Base-by-base conservation (phyloP, 1,139 yeast genomes). In the Hemisphaericaspora xylofermentans region DNA sequence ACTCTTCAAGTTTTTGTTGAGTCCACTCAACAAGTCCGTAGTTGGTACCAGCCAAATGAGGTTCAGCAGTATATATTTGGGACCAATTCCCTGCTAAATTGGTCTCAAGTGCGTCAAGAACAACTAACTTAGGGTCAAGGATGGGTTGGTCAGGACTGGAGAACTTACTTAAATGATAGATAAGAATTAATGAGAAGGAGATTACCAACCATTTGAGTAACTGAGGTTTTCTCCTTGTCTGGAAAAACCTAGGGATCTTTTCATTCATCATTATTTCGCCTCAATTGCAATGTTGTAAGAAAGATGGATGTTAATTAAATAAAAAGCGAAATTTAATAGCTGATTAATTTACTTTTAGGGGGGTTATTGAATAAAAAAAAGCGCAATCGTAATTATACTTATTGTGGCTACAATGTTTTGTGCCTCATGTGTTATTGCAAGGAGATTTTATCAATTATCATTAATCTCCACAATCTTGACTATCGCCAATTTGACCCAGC, bases 41-140 rank as follows among this genome's bases (percentile, higher is more conserved):
- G 54, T 82, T 82, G 30, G 82, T 76, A 8, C 95, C 95, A 1
- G 93, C 88, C 44, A 86, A 66, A 57, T 86, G 95, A 2, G 85
- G 77, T 39, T 74, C 78, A 12, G 71, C 54, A 4, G 88, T 80
- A 53, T 82, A 84, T 26, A 61, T 66, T 43, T 69, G 52, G 2
- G 77, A 66, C 84, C 84, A 79, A 39, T 76, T 64, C 0, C 70
- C 64, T 2, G 84, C 83, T 22, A 62, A 56, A 51, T 80, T 80
- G n/a, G 68, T 61, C 28, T 67, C 62, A 36, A 79, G 60, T 1
- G 76, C 62, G 2, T 63, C 50, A 19, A 76, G 59, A 43, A 64
- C 70, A 25, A 51, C 45, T 4, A 43, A 36, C 28, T 49, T 53
- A 24, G 53, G 55, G 40, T 53, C 52, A 37, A 50, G 17, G 8